Conservation (phyloP, 345 rosid species). For the Physaria fendleri region DNA sequence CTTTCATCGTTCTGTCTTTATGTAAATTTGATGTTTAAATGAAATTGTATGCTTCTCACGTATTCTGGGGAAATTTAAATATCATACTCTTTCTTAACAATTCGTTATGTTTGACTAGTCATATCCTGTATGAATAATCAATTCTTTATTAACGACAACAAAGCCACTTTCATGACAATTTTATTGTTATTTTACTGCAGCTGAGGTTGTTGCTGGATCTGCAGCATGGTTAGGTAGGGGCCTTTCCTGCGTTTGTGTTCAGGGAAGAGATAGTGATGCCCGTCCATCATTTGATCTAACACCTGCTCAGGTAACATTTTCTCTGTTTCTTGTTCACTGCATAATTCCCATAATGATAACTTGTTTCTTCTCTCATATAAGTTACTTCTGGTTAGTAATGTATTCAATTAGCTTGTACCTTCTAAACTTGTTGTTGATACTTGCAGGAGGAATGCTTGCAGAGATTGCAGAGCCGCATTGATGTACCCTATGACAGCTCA, state of each 20-base stretch:
- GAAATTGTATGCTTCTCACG: slow-evolving; percentile 16
- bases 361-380: background rate
- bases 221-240: slow-evolving; percentile 99
- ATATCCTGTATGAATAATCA: background rate
- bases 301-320: slow-evolving; percentile 62
- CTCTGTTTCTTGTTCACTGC: background rate
- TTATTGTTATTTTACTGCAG: slow-evolving; percentile 44
- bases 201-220: slow-evolving; percentile 98
- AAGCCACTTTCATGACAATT: slow-evolving; percentile 9
- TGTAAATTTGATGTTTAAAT: background rate
- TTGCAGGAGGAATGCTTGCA: slow-evolving; percentile 86
- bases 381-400: background rate
- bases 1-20: background rate
- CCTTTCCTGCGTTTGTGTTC: slow-evolving; percentile 97
- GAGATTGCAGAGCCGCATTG: slow-evolving; percentile 80
- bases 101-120: slow-evolving; percentile 12
- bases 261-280: slow-evolving; percentile 72
- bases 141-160: slow-evolving; percentile 8
- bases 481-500: slow-evolving; percentile 85
- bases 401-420: background rate
- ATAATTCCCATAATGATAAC: background rate
- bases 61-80: background rate
- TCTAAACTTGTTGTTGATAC: background rate
- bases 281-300: slow-evolving; percentile 97
- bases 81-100: background rate